phyloP scores from a whole-genome alignment of 2,329 filamentous ascomycete genomes.

The Colletotrichum cordylinicola region DNA sequence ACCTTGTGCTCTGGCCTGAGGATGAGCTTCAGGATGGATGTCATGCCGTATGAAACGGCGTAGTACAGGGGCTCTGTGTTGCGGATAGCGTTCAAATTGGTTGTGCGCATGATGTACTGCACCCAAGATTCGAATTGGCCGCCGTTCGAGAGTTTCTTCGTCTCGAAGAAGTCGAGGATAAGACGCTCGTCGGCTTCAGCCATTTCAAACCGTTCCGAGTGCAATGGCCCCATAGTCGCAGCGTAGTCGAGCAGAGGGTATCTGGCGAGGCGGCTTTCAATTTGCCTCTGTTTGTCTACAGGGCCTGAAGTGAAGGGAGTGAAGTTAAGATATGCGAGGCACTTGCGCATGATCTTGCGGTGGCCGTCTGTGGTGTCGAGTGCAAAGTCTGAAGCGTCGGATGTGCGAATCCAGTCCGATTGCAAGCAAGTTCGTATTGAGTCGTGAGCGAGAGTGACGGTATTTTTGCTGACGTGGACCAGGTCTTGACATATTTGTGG shows the following conservation, averaged over 20 bases:
- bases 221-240: conserved; percentile 25
- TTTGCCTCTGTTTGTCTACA: not conserved
- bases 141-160: conserved; percentile 20
- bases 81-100: conserved; percentile 6
- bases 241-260: conserved; percentile 25
- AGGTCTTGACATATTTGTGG: conserved; percentile 27
- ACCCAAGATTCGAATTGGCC: conserved; percentile 30
- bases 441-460: conserved; percentile 28
- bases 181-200: conserved; percentile 14
- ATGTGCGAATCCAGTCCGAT: conserved; percentile 23
- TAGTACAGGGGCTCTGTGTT: conserved; percentile 28
- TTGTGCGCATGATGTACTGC: conserved; percentile 23
- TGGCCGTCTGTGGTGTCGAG: conserved; percentile 20
- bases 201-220: conserved; percentile 21
- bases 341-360: conserved; percentile 27
- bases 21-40: conserved; percentile 24
- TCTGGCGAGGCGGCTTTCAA: not conserved
- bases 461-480: conserved; percentile 6
- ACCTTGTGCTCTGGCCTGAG: conserved; percentile 22
- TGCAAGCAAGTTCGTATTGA: conserved; percentile 27
- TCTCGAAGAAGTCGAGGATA: conserved; percentile 27
- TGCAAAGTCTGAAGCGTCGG: conserved; percentile 24
- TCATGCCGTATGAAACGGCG: conserved; percentile 30
- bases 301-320: conserved; percentile 23
- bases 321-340: conserved; percentile 25